These are phyloP conservation scores for Aspergillus sclerotialis DNA, from an alignment of 2,329 filamentous ascomycete genomes.

Conservation along the genomic window DNA sequence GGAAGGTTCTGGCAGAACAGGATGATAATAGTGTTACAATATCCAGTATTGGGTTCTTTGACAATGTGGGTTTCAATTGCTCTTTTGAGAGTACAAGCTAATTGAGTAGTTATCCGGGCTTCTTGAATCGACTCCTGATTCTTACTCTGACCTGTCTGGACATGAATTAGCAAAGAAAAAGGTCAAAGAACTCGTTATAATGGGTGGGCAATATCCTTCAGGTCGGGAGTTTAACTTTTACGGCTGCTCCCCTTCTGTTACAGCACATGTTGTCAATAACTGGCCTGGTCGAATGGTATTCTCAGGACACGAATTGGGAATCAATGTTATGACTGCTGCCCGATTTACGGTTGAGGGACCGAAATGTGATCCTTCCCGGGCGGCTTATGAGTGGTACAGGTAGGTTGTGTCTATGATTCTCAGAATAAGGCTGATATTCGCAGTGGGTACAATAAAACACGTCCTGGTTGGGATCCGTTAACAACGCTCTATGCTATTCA, in stretches of 20 bases:
- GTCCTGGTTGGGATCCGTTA: slow-evolving; percentile 4
- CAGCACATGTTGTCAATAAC: slow-evolving; percentile 2
- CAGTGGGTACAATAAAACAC: slow-evolving; percentile 4
- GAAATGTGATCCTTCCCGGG: slow-evolving; percentile 1
- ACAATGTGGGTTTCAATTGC: slow-evolving; percentile 3
- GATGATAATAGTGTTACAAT: slow-evolving; percentile 2
- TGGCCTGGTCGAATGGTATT: slow-evolving; percentile 4
- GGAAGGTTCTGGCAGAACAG: not conserved
- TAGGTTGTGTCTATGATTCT: slow-evolving; percentile 1
- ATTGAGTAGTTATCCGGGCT: slow-evolving; percentile 1
- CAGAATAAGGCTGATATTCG: not conserved
- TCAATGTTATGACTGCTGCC: slow-evolving; percentile 2
- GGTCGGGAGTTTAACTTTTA: slow-evolving; percentile 5
- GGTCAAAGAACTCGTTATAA: slow-evolving; percentile 6
- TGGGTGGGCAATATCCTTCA: slow-evolving; percentile 5
- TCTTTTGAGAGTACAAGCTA: not conserved
- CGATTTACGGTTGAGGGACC: slow-evolving; percentile 2
- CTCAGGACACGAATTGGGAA: slow-evolving; percentile 3
- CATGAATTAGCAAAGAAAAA: slow-evolving; percentile 1
- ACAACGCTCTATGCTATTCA: slow-evolving; percentile 5
- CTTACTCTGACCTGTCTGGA: slow-evolving; percentile 2
- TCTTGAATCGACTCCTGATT: slow-evolving; percentile 1
- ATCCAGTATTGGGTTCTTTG: slow-evolving; percentile 6
- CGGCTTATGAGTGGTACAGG: slow-evolving; percentile 7
- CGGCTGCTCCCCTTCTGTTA: not conserved